Percentiles rank a stretch among this genome's conserved stretches.
phyloP scores from a whole-genome alignment of 2,329 filamentous ascomycete genomes.

The Zasmidium citrigriseum region DNA sequence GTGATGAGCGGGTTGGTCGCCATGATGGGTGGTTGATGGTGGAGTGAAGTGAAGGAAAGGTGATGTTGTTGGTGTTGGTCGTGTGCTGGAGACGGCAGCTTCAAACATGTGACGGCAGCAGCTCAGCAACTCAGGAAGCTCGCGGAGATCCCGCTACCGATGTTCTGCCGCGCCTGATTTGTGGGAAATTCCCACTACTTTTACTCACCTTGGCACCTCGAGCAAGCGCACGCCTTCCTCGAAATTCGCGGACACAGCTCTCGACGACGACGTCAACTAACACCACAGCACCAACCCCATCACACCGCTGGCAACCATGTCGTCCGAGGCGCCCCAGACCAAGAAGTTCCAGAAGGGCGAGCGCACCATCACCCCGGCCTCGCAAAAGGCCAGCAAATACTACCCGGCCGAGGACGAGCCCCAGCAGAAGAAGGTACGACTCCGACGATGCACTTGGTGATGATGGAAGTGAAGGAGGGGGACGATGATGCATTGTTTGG shows the following conservation, averaged over 20 bases:
- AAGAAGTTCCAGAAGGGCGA: constrained; percentile 99
- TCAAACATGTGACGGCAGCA: background rate
- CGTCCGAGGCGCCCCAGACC: constrained; percentile 51
- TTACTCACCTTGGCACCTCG: no score
- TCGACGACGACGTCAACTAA: constrained; percentile 10
- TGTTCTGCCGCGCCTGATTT: background rate
- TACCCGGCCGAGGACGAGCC: constrained; percentile 93
- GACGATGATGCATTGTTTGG: background rate
- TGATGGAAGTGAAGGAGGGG: constrained; percentile 3
- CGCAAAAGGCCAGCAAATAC: constrained; percentile 97
- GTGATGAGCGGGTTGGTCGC: constrained; percentile 84
- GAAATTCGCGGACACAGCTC: background rate
- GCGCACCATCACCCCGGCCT: constrained; percentile 81
- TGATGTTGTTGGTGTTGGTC: constrained; percentile 3
- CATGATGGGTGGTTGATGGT: constrained; percentile 59
- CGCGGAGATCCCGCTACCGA: background rate
- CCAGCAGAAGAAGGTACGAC: constrained; percentile 88
- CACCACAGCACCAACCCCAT: constrained; percentile 4
- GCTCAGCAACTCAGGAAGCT: background rate
- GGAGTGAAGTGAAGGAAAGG: background rate
- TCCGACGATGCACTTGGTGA: background rate
- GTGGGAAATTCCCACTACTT: no score
- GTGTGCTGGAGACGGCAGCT: background rate
- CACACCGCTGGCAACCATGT: constrained; percentile 30
- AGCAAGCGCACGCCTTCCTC: background rate